Evolutionary conservation across 129 eudicot genomes (phyloP).

Genomic region (Rutidosis leptorrhynchoides): DNA sequence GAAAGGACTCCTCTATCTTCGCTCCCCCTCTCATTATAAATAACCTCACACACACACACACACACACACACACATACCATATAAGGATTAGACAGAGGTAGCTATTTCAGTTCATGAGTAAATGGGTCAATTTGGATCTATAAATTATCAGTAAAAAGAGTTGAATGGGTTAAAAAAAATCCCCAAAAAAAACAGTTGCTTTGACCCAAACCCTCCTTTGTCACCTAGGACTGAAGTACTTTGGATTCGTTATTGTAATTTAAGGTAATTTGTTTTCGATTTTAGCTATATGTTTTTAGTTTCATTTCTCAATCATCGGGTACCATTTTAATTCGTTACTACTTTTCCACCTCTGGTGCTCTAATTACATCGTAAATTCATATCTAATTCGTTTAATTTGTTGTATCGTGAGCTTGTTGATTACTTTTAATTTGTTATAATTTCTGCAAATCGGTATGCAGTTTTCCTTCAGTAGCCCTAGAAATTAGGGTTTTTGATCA

Average conservation of each 20-base stretch:
- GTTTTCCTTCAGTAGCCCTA: neutral
- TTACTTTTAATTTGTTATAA: neutral
- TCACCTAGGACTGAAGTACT: too few relatives aligned
- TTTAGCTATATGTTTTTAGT: too few relatives aligned
- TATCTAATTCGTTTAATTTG: neutral
- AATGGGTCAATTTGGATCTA: neutral
- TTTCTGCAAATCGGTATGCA: neutral
- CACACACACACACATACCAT: neutral
- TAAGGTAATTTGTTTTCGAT: neutral
- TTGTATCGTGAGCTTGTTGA: neutral
- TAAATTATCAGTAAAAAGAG: neutral
- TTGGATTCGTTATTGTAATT: too few relatives aligned
- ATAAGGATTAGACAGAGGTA: neutral
- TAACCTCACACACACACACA: conserved; percentile 50
- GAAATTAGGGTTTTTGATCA: neutral
- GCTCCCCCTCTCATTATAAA: conserved; percentile 62
- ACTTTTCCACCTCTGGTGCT: conserved; percentile 13
- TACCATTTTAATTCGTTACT: neutral
- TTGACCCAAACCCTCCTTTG: neutral
- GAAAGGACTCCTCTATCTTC: conserved; percentile 79
- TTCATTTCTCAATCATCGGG: too few relatives aligned
- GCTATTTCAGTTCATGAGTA: neutral
- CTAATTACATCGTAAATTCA: neutral
- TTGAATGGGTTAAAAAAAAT: neutral
- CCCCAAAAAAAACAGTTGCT: neutral